phyloP scores from a whole-genome alignment of 345 rosid species.

The Acer yangbiense region DNA sequence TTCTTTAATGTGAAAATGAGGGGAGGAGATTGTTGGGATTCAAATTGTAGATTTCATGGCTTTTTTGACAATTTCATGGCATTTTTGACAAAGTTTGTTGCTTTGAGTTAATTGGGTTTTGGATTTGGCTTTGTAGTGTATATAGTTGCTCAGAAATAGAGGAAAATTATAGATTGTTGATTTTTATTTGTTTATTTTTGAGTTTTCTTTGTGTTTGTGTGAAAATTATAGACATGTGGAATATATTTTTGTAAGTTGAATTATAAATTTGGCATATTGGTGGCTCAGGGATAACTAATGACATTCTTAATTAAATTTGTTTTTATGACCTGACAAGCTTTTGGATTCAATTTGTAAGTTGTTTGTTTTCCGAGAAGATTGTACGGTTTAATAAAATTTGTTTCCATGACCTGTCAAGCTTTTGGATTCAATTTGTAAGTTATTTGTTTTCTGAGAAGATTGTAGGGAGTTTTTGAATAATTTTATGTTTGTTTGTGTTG shows the following conservation, averaged over 20 bases:
- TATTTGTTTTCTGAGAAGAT: not conserved
- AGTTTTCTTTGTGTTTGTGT: not conserved
- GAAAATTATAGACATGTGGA: not conserved
- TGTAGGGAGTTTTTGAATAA: not conserved
- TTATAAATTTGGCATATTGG: not conserved
- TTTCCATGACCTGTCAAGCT: not conserved
- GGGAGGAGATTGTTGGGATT: not conserved
- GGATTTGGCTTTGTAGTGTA: not conserved
- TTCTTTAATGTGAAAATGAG: not conserved
- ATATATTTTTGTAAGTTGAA: not conserved
- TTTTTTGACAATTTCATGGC: too few species aligned
- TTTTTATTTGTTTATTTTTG: not conserved
- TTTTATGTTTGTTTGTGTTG: not conserved
- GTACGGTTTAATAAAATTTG: not conserved
- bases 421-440: not conserved
- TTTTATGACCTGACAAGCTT: not conserved
- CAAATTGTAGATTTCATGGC: too few species aligned
- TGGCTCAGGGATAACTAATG: not conserved
- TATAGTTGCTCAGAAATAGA: not conserved
- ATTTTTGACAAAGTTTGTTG: not conserved
- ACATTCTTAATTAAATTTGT: not conserved
- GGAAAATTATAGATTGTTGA: not conserved
- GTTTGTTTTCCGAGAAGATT: not conserved
- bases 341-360: not conserved
- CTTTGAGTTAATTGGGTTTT: not conserved